Conservation (phyloP, 2,329 filamentous ascomycete species). For the Colletotrichum sp. region DNA sequence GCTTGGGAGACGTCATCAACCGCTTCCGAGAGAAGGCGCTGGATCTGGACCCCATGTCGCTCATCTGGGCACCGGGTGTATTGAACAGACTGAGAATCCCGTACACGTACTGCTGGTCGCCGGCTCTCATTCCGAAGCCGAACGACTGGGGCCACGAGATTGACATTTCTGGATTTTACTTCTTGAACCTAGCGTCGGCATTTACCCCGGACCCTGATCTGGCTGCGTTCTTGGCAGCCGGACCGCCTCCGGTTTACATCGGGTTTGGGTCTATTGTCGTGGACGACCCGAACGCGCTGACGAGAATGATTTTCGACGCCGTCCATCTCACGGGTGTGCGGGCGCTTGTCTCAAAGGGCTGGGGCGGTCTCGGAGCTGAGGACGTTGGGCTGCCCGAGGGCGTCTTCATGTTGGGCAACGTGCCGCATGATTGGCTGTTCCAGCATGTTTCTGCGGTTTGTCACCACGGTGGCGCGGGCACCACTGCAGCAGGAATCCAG, state of each 20-base stretch:
- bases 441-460: conserved; percentile 81
- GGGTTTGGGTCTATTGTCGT: conserved; percentile 86
- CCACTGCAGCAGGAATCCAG: conserved; percentile 84
- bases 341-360: conserved; percentile 85
- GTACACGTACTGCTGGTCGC: conserved; percentile 93
- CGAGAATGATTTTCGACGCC: conserved; percentile 74
- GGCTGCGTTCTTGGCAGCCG: conserved; percentile 68
- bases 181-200: conserved; percentile 70
- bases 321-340: conserved; percentile 71
- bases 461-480: conserved; percentile 88
- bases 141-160: conserved; percentile 77
- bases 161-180: conserved; percentile 78
- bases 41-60: conserved; percentile 77
- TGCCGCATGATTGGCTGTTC: conserved; percentile 90
- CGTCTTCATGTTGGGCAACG: conserved; percentile 84
- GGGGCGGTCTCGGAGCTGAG: conserved; percentile 83
- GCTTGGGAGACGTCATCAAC: conserved; percentile 89
- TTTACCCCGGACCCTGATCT: conserved; percentile 72
- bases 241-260: conserved; percentile 79
- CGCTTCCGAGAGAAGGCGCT: conserved; percentile 78
- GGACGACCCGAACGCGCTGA: conserved; percentile 75
- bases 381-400: conserved; percentile 72
- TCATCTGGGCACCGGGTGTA: conserved; percentile 84
- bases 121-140: conserved; percentile 78
- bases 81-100: conserved; percentile 78